These are phyloP conservation scores for Oemleria cerasiformis DNA, from an alignment of 306 rosid species.

Conservation along the genomic window DNA sequence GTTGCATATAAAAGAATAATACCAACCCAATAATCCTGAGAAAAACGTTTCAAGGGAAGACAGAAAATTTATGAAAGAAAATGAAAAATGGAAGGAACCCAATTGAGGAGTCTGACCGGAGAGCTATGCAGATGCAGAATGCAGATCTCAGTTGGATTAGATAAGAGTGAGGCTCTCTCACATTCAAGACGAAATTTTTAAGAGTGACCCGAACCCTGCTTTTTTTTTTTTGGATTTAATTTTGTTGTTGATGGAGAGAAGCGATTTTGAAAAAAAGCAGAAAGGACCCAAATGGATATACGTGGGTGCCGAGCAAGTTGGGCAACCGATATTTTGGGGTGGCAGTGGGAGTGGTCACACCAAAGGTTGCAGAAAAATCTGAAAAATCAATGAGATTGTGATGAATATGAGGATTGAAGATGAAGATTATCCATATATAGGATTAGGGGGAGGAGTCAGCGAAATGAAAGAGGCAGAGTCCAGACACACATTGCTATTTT, in stretches of 20 bases:
- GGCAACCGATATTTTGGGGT: constrained; percentile 27
- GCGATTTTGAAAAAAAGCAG: constrained; percentile 10
- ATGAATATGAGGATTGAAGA: background rate
- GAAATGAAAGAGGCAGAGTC: background rate
- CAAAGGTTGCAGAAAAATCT: constrained; percentile 28
- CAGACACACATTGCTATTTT: background rate
- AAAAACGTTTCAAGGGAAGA: background rate
- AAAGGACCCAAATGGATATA: constrained; percentile 11
- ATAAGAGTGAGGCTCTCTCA: background rate
- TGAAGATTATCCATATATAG: constrained; percentile 1
- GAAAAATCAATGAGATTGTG: background rate
- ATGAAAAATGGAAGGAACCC: background rate
- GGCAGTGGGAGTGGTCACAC: constrained; percentile 24
- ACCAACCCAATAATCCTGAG: background rate
- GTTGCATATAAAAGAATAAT: background rate
- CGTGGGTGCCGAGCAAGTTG: constrained; percentile 24
- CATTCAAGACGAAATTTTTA: background rate
- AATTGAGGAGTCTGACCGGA: constrained; percentile 22
- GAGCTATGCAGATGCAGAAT: constrained; percentile 20
- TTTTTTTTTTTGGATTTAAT: background rate
- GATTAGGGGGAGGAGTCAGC: background rate
- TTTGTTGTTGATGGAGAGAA: background rate
- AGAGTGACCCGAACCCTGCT: background rate
- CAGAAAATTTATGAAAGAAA: background rate
- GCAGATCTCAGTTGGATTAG: constrained; percentile 21